Evolutionary conservation across 169 alveolate genomes (phyloP), one percentile per base, ranked within the genome.

Genomic region (Plasmodium billcollinsi): DNA sequence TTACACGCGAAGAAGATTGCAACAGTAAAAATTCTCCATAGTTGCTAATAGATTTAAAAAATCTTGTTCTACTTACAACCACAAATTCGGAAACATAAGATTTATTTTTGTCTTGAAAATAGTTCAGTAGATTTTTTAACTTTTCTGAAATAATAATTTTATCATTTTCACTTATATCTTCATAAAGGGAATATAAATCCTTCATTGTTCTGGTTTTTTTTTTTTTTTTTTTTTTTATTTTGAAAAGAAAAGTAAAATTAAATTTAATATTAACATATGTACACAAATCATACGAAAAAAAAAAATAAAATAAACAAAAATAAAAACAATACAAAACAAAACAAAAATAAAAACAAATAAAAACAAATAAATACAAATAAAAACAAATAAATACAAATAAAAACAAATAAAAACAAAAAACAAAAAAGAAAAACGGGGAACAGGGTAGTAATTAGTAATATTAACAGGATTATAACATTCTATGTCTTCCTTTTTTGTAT

Each of bases 51-150:
- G 88, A 62, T 59, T 86, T 71, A 61, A 86, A 70, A 72, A 86
- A 86, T 14, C 92, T 58, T 29, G 88, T 70, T 86, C 92, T 86
- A 65, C 92, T 86, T 71, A 86, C 71, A 65, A 86, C 92, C 65
- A 72, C 88, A 39, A 86, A 86, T 67, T 86, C 92, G 24, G 92
- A 86, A 15, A 86, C 92, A 73, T 86, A 54, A 29, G 26, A 58
- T 71, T 70, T 86, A 56, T 72, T 72, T 61, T 29, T 72, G 58
- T 86, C 73, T 21, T 70, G 88, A 72, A 72, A 71, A 20, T 71
- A 14, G 50, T 58, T 73, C 20, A 86, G 88, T 63, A 86, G 59
- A 47, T 73, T 86, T 73, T 54, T 72, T 72, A 86, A 86, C 33
- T 70, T 72, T 65, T 39, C 92, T 66, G 92, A 86, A 86, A 86